phyloP scores from a whole-genome alignment of 805 yeast species.

The Candida insectorum region DNA sequence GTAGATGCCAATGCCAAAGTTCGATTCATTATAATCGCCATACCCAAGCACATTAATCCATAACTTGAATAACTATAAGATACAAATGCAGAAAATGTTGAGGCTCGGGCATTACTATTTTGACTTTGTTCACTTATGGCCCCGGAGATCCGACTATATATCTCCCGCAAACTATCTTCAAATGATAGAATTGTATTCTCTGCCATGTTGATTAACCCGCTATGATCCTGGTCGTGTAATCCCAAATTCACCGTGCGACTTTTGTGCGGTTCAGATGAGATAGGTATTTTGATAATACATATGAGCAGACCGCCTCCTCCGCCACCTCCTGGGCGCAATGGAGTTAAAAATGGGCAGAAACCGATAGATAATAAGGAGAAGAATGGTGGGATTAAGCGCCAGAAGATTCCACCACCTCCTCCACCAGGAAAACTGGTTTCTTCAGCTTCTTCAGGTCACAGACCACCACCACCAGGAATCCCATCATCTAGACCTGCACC shows the following conservation, averaged over 20 bases:
- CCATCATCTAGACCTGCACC: constrained; percentile 18
- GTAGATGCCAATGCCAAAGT: constrained; percentile 37
- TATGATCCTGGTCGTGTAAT: no score
- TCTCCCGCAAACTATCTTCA: no score
- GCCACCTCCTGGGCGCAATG: constrained; percentile 34
- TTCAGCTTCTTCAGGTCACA: not conserved
- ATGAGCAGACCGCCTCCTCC: constrained; percentile 23
- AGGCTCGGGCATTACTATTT: not conserved
- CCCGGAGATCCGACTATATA: not conserved
- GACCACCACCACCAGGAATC: constrained; percentile 27
- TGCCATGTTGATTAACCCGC: no score
- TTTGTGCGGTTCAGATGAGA: no score
- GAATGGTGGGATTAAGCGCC: no score
- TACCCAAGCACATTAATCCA: constrained; percentile 34
- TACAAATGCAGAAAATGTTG: constrained; percentile 8
- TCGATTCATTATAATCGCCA: constrained; percentile 37
- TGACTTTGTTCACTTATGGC: constrained; percentile 10
- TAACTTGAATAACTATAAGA: constrained; percentile 36
- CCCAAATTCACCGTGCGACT: no score
- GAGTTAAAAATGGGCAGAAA: no score
- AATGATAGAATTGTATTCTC: no score
- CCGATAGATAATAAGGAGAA: no score
- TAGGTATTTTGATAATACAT: no score
- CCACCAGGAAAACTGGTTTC: constrained; percentile 18
- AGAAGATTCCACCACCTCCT: constrained; percentile 15